These are phyloP conservation scores for Aspergillus ustus DNA, from an alignment of 2,329 filamentous ascomycete species.

Conservation along the genomic window DNA sequence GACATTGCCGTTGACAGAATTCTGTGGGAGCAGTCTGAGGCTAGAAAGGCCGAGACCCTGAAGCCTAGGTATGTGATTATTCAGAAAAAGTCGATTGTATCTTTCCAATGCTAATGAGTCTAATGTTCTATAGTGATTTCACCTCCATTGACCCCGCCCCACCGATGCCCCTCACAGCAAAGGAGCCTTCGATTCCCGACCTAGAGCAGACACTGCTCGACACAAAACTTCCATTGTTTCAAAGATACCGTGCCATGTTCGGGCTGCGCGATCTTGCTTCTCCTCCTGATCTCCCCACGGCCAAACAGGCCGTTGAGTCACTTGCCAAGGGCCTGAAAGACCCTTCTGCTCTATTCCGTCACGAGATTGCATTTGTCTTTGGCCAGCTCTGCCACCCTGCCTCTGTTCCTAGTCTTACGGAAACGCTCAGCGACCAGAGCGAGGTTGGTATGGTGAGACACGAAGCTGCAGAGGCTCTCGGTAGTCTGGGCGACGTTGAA, in stretches of 20 bases:
- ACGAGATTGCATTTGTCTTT: slow-evolving; percentile 98
- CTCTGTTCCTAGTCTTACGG: slow-evolving; percentile 88
- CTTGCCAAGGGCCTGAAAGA: slow-evolving; percentile 86
- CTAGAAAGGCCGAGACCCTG: slow-evolving; percentile 74
- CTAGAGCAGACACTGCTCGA: slow-evolving; percentile 80
- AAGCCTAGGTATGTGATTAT: slow-evolving; percentile 69
- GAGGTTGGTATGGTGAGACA: slow-evolving; percentile 97
- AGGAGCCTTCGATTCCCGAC: slow-evolving; percentile 68
- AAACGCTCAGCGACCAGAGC: slow-evolving; percentile 74
- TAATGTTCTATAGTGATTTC: slow-evolving; percentile 72
- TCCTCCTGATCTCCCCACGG: slow-evolving; percentile 86
- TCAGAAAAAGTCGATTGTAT: slow-evolving; percentile 1
- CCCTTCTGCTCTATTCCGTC: slow-evolving; percentile 88
- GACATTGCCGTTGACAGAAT: slow-evolving; percentile 95
- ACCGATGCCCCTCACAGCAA: slow-evolving; percentile 72
- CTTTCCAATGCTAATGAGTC: slow-evolving; percentile 33
- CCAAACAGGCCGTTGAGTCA: slow-evolving; percentile 82
- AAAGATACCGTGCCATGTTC: slow-evolving; percentile 98
- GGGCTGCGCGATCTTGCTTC: slow-evolving; percentile 92
- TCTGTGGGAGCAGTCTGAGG: slow-evolving; percentile 83
- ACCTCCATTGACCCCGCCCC: slow-evolving; percentile 94
- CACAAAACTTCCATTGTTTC: slow-evolving; percentile 77
- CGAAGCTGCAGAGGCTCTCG: slow-evolving; percentile 94
- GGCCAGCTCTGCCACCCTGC: slow-evolving; percentile 94
- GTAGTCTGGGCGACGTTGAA: slow-evolving; percentile 89